phyloP scores from a whole-genome alignment of 1,139 yeast genomes.

The Yarrowia galli region DNA sequence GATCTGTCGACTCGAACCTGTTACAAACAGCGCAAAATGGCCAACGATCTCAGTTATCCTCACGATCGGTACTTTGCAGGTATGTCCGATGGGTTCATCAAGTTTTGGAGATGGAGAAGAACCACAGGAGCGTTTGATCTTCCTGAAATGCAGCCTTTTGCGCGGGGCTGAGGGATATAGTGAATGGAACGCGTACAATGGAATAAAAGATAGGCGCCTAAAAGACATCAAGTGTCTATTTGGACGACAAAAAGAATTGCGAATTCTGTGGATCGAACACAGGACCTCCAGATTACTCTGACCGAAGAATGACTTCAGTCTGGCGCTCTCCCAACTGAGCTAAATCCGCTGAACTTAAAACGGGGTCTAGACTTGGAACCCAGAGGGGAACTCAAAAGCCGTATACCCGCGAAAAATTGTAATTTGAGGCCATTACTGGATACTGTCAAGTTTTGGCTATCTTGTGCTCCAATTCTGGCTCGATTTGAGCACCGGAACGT shows the following conservation, averaged over 20 bases:
- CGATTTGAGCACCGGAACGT: too few species aligned
- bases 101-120: constrained; percentile 12
- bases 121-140: constrained; percentile 13
- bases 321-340: constrained; percentile 93
- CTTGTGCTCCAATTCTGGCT: background rate
- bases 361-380: background rate
- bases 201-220: too few species aligned
- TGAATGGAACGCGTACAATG: too few species aligned
- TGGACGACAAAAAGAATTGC: constrained; percentile 59
- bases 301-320: constrained; percentile 62
- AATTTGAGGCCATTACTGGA: too few species aligned
- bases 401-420: background rate
- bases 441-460: too few species aligned
- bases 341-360: constrained; percentile 59
- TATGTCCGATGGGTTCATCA: background rate
- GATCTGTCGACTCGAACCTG: constrained; percentile 6
- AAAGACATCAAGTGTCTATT: too few species aligned
- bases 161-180: too few species aligned
- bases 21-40: background rate
- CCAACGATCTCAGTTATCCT: background rate
- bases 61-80: constrained; percentile 12
- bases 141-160: background rate
- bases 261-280: constrained; percentile 94
- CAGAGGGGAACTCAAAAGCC: background rate
- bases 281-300: constrained; percentile 76